These are phyloP conservation scores for Haplosporangium gracile DNA, from an alignment of 192 early-diverging fungal genomes.

Conservation along the genomic window DNA sequence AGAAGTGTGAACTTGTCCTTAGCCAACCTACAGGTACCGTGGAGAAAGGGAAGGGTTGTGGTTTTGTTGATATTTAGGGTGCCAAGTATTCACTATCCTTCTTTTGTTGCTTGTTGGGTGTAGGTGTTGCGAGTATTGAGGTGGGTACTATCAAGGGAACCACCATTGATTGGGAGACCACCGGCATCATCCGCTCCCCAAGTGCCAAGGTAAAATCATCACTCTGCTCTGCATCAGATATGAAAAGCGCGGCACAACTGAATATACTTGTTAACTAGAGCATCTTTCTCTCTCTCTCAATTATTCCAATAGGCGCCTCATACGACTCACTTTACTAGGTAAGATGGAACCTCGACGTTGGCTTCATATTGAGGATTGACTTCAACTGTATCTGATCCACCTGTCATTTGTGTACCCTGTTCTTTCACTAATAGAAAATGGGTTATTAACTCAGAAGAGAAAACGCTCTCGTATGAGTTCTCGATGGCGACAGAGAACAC, in stretches of 20 bases:
- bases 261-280: not conserved
- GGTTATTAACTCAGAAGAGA: constrained; percentile 24
- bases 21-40: constrained; percentile 40
- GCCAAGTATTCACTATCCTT: not conserved
- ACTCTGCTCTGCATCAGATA: not conserved
- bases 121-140: constrained; percentile 44
- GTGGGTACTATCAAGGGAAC: constrained; percentile 26
- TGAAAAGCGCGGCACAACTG: not conserved
- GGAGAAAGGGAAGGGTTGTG: too few relatives aligned
- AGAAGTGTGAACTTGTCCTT: constrained; percentile 34
- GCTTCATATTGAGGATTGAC: not conserved
- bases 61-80: not conserved
- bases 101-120: not conserved
- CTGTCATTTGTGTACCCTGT: constrained; percentile 8
- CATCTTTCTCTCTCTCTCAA: not conserved
- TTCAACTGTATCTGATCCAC: not conserved
- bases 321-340: constrained; percentile 44
- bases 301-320: constrained; percentile 23
- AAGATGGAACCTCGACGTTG: not conserved
- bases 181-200: constrained; percentile 28
- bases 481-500: constrained; percentile 46
- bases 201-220: constrained; percentile 28
- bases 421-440: constrained; percentile 29
- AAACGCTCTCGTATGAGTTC: constrained; percentile 35
- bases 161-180: constrained; percentile 15